These are phyloP conservation scores for Candida albicans DNA, from an alignment of 1,139 yeast species.

Conservation along the genomic window DNA sequence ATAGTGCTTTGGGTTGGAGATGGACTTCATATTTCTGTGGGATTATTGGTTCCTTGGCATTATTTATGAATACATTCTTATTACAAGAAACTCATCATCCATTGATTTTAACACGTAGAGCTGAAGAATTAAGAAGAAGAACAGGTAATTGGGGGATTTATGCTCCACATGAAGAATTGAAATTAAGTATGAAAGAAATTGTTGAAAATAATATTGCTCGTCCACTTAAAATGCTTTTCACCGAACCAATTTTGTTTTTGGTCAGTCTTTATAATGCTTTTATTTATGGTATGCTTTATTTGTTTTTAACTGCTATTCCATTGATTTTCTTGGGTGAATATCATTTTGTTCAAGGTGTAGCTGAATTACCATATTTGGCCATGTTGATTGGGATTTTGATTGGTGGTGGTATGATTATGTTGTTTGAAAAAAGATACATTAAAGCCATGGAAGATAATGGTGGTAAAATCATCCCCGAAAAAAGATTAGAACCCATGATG, in stretches of 20 bases:
- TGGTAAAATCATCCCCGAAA: conserved; percentile 74
- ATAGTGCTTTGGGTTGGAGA: conserved; percentile 49
- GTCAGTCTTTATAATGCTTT: conserved; percentile 77
- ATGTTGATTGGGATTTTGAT: conserved; percentile 55
- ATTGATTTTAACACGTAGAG: conserved; percentile 57
- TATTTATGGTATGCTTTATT: conserved; percentile 77
- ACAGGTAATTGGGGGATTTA: conserved; percentile 74
- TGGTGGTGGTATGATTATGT: conserved; percentile 48
- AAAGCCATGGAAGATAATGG: conserved; percentile 37
- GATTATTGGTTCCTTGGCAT: conserved; percentile 40
- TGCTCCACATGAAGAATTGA: conserved; percentile 78
- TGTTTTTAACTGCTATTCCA: conserved; percentile 79
- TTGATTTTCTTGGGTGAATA: conserved; percentile 65
- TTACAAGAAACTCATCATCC: conserved; percentile 53
- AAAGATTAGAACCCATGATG: conserved; percentile 74
- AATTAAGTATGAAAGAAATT: conserved; percentile 60
- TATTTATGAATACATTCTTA: conserved; percentile 29
- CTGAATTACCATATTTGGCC: conserved; percentile 62
- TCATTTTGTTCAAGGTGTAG: conserved; percentile 51
- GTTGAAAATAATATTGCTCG: conserved; percentile 67
- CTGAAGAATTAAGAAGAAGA: conserved; percentile 56
- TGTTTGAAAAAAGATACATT: conserved; percentile 28
- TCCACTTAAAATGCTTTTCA: conserved; percentile 65
- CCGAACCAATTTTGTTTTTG: conserved; percentile 71
- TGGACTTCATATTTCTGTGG: conserved; percentile 59